Evolutionary conservation across 805 yeast genomes (phyloP).

Genomic region (Hermanozyma aechmeae): DNA sequence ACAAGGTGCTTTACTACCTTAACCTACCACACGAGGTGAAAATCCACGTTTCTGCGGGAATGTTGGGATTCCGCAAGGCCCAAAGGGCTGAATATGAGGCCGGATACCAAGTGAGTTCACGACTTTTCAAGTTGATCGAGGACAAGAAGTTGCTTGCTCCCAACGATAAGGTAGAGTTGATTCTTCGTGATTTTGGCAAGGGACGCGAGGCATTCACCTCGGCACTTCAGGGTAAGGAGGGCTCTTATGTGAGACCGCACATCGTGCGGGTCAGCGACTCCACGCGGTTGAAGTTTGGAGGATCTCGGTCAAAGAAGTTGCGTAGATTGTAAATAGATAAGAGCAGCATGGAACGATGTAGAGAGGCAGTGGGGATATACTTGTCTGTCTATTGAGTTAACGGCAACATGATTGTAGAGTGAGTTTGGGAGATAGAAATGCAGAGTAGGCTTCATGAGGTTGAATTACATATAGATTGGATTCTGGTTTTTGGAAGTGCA

Average conservation of each 20-base stretch:
- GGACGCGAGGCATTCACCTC: constrained; percentile 82
- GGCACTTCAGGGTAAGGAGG: constrained; percentile 86
- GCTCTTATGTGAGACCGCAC: constrained; percentile 53
- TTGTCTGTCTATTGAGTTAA: no score
- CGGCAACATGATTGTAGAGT: no score
- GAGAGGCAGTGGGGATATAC: no score
- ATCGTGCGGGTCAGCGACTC: constrained; percentile 67
- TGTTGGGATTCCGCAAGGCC: constrained; percentile 80
- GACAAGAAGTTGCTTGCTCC: constrained; percentile 46
- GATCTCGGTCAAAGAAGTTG: constrained; percentile 72
- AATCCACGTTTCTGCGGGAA: constrained; percentile 69
- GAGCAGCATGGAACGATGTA: no score
- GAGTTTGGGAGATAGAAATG: no score
- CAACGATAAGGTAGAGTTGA: constrained; percentile 58
- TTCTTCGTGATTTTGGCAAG: constrained; percentile 76
- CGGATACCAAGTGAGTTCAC: constrained; percentile 72
- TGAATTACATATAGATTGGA: no score
- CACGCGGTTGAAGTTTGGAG: constrained; percentile 86
- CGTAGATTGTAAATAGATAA: constrained; percentile 50
- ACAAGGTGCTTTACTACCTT: constrained; percentile 67
- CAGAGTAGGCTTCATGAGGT: no score
- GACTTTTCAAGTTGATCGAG: constrained; percentile 62
- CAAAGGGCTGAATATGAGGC: constrained; percentile 93
- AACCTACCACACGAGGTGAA: constrained; percentile 71
- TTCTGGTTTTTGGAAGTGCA: no score